These are phyloP conservation scores for Astrothelium macrocarpum DNA, from an alignment of 495 filamentous ascomycete species.

Conservation along the genomic window DNA sequence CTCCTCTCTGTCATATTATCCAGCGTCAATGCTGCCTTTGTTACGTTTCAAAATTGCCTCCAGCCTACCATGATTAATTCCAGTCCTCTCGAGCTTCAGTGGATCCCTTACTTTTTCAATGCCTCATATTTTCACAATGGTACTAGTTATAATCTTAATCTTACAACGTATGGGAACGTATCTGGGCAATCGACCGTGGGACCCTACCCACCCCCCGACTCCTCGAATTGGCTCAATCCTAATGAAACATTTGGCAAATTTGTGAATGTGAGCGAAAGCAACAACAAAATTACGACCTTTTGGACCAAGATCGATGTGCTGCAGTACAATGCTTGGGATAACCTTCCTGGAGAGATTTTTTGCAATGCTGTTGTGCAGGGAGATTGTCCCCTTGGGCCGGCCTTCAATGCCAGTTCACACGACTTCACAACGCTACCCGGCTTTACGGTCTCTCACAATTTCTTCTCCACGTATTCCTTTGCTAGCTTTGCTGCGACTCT, in stretches of 20 bases:
- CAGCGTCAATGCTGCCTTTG: slow-evolving; percentile 42
- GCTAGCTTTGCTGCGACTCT: slow-evolving; percentile 65
- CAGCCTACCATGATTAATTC: slow-evolving; percentile 46
- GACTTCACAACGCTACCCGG: slow-evolving; percentile 49
- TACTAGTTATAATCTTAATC: slow-evolving; percentile 54
- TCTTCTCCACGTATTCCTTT: slow-evolving; percentile 75
- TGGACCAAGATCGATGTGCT: slow-evolving; percentile 58
- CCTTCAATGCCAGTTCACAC: slow-evolving; percentile 50
- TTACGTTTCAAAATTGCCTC: slow-evolving; percentile 82
- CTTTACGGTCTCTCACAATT: slow-evolving; percentile 66
- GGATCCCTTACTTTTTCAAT: slow-evolving; percentile 59
- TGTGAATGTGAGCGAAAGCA: slow-evolving; percentile 41
- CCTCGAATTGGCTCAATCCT: slow-evolving; percentile 43
- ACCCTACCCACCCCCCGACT: slow-evolving; percentile 40
- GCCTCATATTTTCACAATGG: slow-evolving; percentile 58
- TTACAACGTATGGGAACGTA: slow-evolving; percentile 89
- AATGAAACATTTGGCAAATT: slow-evolving; percentile 69
- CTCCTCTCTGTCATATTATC: background rate
- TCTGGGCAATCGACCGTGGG: slow-evolving; percentile 48
- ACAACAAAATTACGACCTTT: slow-evolving; percentile 60
- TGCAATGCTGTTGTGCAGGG: slow-evolving; percentile 53
- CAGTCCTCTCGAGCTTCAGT: slow-evolving; percentile 58
- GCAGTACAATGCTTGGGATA: slow-evolving; percentile 56
- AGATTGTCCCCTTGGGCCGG: slow-evolving; percentile 64
- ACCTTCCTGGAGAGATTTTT: slow-evolving; percentile 42